A percentile compares a stretch with the other conserved stretches of the same genome.
phyloP scores from a whole-genome alignment of 2,329 filamentous ascomycete species.

The Penicillium sp. region DNA sequence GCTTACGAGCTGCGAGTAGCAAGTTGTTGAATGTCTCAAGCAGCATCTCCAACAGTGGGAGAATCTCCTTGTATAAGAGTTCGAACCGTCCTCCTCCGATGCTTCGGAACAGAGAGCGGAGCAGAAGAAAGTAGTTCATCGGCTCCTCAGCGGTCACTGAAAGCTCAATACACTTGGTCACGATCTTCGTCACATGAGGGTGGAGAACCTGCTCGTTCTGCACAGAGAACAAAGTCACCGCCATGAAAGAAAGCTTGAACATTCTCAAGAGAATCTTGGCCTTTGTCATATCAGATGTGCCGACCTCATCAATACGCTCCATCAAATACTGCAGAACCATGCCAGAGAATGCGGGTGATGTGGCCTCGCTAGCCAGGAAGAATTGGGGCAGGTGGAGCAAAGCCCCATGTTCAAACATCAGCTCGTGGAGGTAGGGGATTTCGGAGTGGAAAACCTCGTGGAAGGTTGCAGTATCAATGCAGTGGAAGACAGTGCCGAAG shows the following conservation, averaged over 20 bases:
- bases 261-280: constrained; percentile 89
- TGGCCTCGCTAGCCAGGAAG: constrained; percentile 97
- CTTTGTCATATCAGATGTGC: constrained; percentile 86
- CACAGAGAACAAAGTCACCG: constrained; percentile 88
- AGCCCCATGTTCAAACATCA: constrained; percentile 96
- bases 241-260: constrained; percentile 99
- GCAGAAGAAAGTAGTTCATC: constrained; percentile 95
- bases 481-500: constrained; percentile 97
- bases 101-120: constrained; percentile 90
- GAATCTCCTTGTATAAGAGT: constrained; percentile 95
- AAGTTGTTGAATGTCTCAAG: constrained; percentile 96
- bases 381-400: constrained; percentile 96
- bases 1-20: constrained; percentile 84
- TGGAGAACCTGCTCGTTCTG: constrained; percentile 96
- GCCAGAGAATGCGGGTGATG: constrained; percentile 93
- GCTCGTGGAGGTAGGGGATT: constrained; percentile 93
- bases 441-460: constrained; percentile 98
- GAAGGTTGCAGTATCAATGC: constrained; percentile 96
- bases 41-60: constrained; percentile 95
- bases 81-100: constrained; percentile 98
- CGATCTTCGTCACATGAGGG: constrained; percentile 94
- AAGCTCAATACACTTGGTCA: constrained; percentile 94
- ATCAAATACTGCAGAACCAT: constrained; percentile 98
- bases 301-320: constrained; percentile 93
- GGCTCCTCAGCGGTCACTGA: constrained; percentile 95